Evolutionary conservation across 306 rosid species (phyloP), one percentile per base, ranked within the genome.

Genomic region (Vigna unguiculata): DNA sequence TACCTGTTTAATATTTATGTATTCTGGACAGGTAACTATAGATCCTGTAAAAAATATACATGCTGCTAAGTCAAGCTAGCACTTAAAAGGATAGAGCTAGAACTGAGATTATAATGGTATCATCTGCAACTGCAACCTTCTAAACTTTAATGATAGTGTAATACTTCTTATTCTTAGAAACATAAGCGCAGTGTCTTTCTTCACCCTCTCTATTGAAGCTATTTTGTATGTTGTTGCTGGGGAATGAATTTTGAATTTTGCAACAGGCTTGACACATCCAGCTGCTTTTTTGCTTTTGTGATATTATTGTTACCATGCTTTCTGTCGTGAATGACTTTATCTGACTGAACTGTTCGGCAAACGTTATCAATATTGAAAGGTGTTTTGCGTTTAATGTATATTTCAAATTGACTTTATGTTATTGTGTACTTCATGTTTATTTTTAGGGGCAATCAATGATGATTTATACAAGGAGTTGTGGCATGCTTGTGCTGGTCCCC

Each of bases 401-500:
- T 25, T 41, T 46, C 72, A 13, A 59, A 25, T 54, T 68, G 16
- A 28, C 13, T 28, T 17, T 46, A 13, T 3, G 9, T 30, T 15
- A 19, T 20, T 3, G 9, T 16, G 9, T 45, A 67, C 36, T 25
- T 65, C 51, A 12, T 40, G 71, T 19, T 65, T 41, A 3, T 2
- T 64, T 62, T 13, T 64, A 65, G 71, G 71, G 52, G 52, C 71
- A 65, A 65, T 6, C 34, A 65, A 65, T 65, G 52, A 65, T 40
- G 71, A 41, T 65, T 12, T 65, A 65, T 65, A 40, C 52, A 65
- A 65, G 71, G 71, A 65, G 22, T 20, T 65, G 52, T 65, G 71
- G 71, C 71, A 65, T 40, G 71, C 71, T 5, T 40, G 71, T 65
- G 71, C 71, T 65, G 71, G 71, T 13, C 52, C 71, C 34, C 71